phyloP scores from a whole-genome alignment of 202 grass and related monocot species.

The Zizania palustris region DNA sequence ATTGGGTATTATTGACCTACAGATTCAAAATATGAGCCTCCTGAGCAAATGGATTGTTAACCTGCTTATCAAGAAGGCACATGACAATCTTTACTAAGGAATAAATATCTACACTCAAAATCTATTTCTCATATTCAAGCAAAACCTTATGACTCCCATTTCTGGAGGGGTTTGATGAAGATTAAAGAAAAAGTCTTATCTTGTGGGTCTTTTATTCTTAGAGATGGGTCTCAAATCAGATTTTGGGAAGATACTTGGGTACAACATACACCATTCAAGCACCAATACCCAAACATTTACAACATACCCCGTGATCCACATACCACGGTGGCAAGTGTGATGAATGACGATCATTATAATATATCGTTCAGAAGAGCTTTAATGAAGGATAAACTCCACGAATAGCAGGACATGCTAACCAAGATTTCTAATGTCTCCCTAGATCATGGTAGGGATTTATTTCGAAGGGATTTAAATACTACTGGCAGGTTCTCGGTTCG shows the following conservation, averaged over 20 bases:
- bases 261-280: neutral
- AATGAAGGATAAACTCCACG: too few relatives aligned
- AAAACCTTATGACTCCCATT: neutral
- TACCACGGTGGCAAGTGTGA: neutral
- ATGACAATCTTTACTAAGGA: neutral
- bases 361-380: neutral
- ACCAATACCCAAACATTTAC: neutral
- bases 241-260: neutral
- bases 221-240: neutral
- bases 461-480: too few relatives aligned
- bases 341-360: too few relatives aligned
- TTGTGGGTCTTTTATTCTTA: neutral
- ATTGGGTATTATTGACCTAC: too few relatives aligned
- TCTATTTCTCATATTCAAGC: neutral
- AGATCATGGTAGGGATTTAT: too few relatives aligned
- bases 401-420: too few relatives aligned
- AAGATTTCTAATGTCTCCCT: too few relatives aligned
- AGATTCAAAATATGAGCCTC: neutral
- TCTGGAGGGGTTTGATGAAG: neutral
- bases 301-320: neutral
- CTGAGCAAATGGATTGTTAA: neutral
- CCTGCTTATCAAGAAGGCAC: neutral
- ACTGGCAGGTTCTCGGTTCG: too few relatives aligned
- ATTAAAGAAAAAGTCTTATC: neutral
- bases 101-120: neutral